Percentiles rank a stretch among this genome's conserved stretches.
phyloP scores from a whole-genome alignment of 345 rosid genomes.

The Viola odorata region DNA sequence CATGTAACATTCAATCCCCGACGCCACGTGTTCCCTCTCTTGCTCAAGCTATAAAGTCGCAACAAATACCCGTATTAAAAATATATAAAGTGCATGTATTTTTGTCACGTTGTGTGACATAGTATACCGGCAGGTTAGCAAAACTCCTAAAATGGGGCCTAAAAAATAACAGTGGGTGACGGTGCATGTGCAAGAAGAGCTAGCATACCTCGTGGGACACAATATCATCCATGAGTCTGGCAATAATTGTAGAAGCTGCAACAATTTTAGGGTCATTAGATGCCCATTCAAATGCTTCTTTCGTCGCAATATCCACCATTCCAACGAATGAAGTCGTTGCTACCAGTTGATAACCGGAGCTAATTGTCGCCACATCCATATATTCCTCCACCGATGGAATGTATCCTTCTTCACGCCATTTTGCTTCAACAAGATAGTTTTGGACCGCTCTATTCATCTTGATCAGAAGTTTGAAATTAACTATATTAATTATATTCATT shows the following conservation, averaged over 20 bases:
- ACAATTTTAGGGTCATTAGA: slow-evolving; percentile 1
- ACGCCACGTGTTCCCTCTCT: slow-evolving; percentile 21
- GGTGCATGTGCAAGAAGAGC: too few species aligned
- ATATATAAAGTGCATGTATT: too few species aligned
- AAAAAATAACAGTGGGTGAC: not conserved
- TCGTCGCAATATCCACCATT: not conserved
- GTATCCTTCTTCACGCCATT: not conserved
- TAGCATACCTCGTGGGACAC: slow-evolving; percentile 8
- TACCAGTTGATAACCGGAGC: not conserved
- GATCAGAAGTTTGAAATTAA: too few species aligned
- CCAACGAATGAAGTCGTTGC: slow-evolving; percentile 6
- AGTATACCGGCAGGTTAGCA: not conserved
- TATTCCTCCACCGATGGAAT: slow-evolving; percentile 10
- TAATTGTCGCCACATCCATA: not conserved
- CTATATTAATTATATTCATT: too few species aligned
- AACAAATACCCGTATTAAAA: too few species aligned
- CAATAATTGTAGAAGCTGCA: not conserved
- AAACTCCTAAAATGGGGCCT: too few species aligned
- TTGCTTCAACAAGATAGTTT: slow-evolving; percentile 6
- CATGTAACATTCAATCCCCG: slow-evolving; percentile 33
- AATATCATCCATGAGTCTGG: slow-evolving; percentile 17
- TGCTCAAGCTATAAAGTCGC: slow-evolving; percentile 2
- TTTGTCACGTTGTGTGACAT: too few species aligned
- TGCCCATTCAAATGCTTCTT: slow-evolving; percentile 15
- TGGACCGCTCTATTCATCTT: slow-evolving; percentile 2